These are phyloP conservation scores for Sisymbrium altissimum DNA, from an alignment of 345 rosid species.

Conservation along the genomic window DNA sequence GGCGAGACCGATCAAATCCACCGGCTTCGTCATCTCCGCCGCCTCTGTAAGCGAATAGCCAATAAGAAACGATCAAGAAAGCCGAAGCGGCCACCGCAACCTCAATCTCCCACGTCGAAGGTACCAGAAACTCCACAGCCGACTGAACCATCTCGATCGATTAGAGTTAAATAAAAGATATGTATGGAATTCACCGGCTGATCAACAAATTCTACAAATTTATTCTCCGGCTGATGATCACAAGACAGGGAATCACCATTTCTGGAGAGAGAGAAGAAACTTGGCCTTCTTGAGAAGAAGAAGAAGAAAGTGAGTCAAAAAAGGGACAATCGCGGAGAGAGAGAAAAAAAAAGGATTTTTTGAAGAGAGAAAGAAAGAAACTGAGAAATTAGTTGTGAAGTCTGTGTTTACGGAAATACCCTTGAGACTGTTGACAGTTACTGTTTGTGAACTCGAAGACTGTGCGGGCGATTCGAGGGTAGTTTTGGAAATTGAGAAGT, in stretches of 20 bases:
- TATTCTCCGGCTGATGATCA: neutral
- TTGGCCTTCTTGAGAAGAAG: slow-evolving; percentile 23
- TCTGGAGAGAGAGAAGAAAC: neutral
- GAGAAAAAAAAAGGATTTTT: neutral
- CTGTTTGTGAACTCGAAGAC: neutral
- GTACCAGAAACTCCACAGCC: slow-evolving; percentile 50
- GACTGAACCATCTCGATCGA: slow-evolving; percentile 40
- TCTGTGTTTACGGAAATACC: neutral
- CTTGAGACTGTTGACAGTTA: slow-evolving; percentile 18
- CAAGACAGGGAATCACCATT: slow-evolving; percentile 17
- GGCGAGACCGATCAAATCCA: slow-evolving; percentile 43
- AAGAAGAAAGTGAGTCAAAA: slow-evolving; percentile 29
- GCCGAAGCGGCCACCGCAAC: slow-evolving; percentile 64
- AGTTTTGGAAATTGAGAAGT: neutral
- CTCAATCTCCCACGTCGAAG: slow-evolving; percentile 87
- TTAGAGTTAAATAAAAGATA: neutral
- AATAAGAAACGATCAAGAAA: slow-evolving; percentile 54
- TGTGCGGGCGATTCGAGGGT: neutral
- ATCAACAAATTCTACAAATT: neutral
- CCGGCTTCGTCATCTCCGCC: slow-evolving; percentile 35
- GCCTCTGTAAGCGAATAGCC: slow-evolving; percentile 50
- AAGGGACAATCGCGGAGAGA: slow-evolving; percentile 17
- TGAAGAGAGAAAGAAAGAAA: slow-evolving; percentile 6
- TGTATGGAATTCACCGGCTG: neutral
- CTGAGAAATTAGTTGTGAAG: slow-evolving; percentile 12